These are phyloP conservation scores for Chenopodium album DNA, from an alignment of 148 eudicot genomes.

Conservation along the genomic window DNA sequence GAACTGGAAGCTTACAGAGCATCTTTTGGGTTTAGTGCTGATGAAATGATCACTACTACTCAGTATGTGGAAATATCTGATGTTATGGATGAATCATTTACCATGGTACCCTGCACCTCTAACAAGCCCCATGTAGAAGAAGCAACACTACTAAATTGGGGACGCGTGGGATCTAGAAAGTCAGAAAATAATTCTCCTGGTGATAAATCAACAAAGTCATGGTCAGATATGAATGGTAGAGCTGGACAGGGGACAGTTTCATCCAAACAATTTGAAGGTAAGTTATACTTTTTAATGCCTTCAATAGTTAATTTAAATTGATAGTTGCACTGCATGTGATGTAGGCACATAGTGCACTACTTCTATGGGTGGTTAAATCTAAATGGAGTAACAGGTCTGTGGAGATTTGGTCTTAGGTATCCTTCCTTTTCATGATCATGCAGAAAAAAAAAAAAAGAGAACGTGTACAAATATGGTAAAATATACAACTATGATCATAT, in stretches of 20 bases:
- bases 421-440: neutral
- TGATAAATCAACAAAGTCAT: slow-evolving; percentile 38
- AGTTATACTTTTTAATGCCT: slow-evolving; percentile 21
- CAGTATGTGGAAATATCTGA: slow-evolving; percentile 92
- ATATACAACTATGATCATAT: neutral
- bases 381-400: neutral
- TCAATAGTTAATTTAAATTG: neutral
- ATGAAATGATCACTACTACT: slow-evolving; percentile 82
- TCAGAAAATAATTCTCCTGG: slow-evolving; percentile 29
- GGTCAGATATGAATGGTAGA: slow-evolving; percentile 29
- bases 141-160: slow-evolving; percentile 35
- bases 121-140: slow-evolving; percentile 45
- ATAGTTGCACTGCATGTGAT: slow-evolving; percentile 2
- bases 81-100: slow-evolving; percentile 74
- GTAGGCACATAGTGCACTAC: neutral
- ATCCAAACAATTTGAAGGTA: slow-evolving; percentile 48
- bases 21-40: slow-evolving; percentile 99
- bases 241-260: slow-evolving; percentile 26
- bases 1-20: slow-evolving; percentile 97
- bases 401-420: neutral
- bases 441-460: neutral
- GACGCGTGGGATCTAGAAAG: slow-evolving; percentile 36
- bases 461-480: neutral
- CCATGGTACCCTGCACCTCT: slow-evolving; percentile 57
- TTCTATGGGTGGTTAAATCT: neutral